A percentile compares a stretch with the other conserved stretches of the same genome.
Conservation (phyloP, 2,329 filamentous ascomycete species). For the Harringtonia aguacate region DNA sequence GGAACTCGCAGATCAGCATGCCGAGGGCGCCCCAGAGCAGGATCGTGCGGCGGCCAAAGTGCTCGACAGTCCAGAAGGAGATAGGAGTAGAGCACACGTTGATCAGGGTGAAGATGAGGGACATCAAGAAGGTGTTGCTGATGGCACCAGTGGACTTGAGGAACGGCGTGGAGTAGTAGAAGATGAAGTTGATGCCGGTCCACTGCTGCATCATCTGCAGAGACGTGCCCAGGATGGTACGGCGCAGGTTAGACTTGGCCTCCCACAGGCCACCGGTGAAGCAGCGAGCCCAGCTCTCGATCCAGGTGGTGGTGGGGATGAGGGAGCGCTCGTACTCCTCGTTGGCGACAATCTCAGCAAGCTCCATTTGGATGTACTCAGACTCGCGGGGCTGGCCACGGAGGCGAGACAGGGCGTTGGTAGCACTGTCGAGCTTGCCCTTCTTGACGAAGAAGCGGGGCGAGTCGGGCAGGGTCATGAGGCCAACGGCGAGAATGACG, state of each 20-base stretch:
- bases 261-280: slow-evolving; percentile 53
- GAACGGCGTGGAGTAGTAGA: slow-evolving; percentile 79
- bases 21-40: slow-evolving; percentile 69
- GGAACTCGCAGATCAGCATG: slow-evolving; percentile 81
- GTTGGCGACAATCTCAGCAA: slow-evolving; percentile 82
- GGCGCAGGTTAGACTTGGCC: slow-evolving; percentile 57
- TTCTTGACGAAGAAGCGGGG: slow-evolving; percentile 80
- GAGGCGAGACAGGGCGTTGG: slow-evolving; percentile 51
- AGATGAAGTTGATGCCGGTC: slow-evolving; percentile 85
- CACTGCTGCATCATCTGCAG: slow-evolving; percentile 75
- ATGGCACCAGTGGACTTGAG: slow-evolving; percentile 70
- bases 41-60: slow-evolving; percentile 67
- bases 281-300: slow-evolving; percentile 58
- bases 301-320: slow-evolving; percentile 54
- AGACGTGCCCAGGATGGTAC: slow-evolving; percentile 60
- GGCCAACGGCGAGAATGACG: slow-evolving; percentile 59
- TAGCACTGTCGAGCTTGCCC: slow-evolving; percentile 56
- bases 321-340: slow-evolving; percentile 70
- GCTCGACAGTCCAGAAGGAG: slow-evolving; percentile 81
- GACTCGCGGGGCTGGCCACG: slow-evolving; percentile 66
- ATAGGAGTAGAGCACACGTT: slow-evolving; percentile 79
- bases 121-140: slow-evolving; percentile 69
- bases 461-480: slow-evolving; percentile 72
- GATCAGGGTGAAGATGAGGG: slow-evolving; percentile 76
- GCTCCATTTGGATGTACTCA: slow-evolving; percentile 65